Conservation (phyloP, 225 moss, liverwort and hornwort species). For the Anthoceros angustus region DNA sequence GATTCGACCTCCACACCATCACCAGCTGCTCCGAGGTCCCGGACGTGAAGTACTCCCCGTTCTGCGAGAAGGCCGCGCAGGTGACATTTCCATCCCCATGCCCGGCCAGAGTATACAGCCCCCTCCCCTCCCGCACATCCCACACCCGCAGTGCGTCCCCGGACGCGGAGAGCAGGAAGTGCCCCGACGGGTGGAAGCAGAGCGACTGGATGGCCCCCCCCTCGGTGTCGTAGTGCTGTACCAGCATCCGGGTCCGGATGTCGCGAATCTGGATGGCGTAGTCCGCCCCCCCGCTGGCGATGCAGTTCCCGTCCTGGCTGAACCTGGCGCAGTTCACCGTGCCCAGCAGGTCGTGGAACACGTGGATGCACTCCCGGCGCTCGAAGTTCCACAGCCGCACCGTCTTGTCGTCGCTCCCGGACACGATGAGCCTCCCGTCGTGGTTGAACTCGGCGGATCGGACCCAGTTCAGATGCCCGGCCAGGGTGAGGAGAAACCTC, state of each 20-base stretch:
- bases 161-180: constrained; percentile 84
- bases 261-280: constrained; percentile 87
- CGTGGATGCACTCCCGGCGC: constrained; percentile 56
- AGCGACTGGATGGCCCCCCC: constrained; percentile 60
- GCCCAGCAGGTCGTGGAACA: constrained; percentile 69
- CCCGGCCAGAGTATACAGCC: constrained; percentile 63
- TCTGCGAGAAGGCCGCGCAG: constrained; percentile 69
- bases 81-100: constrained; percentile 60
- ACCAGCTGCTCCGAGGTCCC: constrained; percentile 40
- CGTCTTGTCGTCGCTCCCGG: constrained; percentile 83
- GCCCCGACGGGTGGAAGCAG: constrained; percentile 88
- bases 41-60: constrained; percentile 81
- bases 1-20: not conserved
- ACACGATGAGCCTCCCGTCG: constrained; percentile 59
- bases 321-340: constrained; percentile 69
- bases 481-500: constrained; percentile 52
- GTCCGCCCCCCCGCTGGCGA: constrained; percentile 67
- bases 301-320: constrained; percentile 61
- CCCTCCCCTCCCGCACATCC: constrained; percentile 79
- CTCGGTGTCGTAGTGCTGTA: constrained; percentile 73
- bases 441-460: constrained; percentile 77
- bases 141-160: constrained; percentile 72
- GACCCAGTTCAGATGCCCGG: constrained; percentile 90
- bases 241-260: constrained; percentile 69
- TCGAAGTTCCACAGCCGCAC: constrained; percentile 80